phyloP scores from a whole-genome alignment of 2,329 filamentous ascomycete genomes.

The Xylariaceae sp. region DNA sequence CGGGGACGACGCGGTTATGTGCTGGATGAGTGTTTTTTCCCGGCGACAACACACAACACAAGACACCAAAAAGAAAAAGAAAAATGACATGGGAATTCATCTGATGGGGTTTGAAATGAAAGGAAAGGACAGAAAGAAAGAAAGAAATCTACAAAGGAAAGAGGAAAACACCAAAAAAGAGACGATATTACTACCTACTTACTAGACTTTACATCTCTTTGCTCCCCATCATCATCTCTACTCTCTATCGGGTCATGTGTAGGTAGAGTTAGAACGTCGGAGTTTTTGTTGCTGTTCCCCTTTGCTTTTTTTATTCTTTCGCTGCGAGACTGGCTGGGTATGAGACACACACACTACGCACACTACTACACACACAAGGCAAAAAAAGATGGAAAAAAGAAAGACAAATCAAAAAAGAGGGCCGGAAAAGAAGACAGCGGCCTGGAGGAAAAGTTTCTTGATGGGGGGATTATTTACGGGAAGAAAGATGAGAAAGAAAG shows the following conservation, averaged over 20 bases:
- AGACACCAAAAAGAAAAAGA: not conserved
- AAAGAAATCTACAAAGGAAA: too few species aligned
- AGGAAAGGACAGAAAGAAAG: too few species aligned
- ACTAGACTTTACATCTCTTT: too few species aligned
- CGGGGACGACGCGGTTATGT: not conserved
- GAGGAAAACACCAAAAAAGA: not conserved
- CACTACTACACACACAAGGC: not conserved
- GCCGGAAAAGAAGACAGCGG: too few species aligned
- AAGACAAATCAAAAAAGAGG: too few species aligned
- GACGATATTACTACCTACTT: not conserved
- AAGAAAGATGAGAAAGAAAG: not conserved
- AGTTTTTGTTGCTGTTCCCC: not conserved
- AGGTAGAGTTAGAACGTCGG: not conserved
- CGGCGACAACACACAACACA: not conserved
- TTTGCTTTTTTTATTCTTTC: not conserved
- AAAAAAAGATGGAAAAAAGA: not conserved
- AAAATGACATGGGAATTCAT: too few species aligned
- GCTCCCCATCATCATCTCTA: too few species aligned
- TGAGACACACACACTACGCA: not conserved
- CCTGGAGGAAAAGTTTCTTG: not conserved
- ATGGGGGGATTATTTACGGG: not conserved
- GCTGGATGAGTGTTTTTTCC: slow-evolving; percentile 1
- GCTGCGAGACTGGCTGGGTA: not conserved
- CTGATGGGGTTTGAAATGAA: too few species aligned
- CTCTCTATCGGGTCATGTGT: not conserved